Base-by-base conservation (phyloP, 768 basidiomycete genomes). In the Coprinellus aureogranulatus region DNA sequence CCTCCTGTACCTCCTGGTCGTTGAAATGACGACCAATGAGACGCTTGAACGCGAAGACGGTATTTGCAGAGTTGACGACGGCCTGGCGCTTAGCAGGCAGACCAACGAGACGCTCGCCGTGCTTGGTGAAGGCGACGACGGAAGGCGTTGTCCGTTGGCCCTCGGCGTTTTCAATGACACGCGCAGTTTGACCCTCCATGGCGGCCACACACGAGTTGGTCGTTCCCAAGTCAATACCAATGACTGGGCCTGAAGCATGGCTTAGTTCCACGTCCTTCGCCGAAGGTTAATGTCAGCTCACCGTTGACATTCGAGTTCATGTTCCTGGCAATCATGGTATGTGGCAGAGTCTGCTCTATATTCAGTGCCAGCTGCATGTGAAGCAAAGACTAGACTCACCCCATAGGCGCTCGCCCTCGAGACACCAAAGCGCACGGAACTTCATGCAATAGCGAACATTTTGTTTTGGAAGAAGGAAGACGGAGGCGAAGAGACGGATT, bases 61-160 rank as follows among this genome's bases (percentile, higher is more conserved):
- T 98, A 80, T 97, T 97, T 56, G 87, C 67, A 6, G 92, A 80
- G 82, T 99, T 99, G 70, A 98, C 94, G 47, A 97, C 92, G 1
- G 94, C 94, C 73, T 98, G 96, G 49, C 95, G 92, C 76, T 98
- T 95, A 11, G 96, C 97, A 23, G 96, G 95, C 42, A 97, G 84
- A 73, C 96, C 96, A 58, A 97, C 89, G 30, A 98, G 82, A 58
- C 96, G 93, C 72, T 99, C 97, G 56, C 93, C 94, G 66, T 98
- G 94, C 74, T 98, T 97, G 55, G 97, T 94, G 82, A 99, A 99
- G 39, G 96, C 96, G 63, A 98, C 93, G 55, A 98, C 94, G 39
- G 97, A 99, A 2, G 97, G 97, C 16, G 97, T 99, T 61, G 97
- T 98, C 64, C 97, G 87, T 57, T 90, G 91, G 79, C 97, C 96